A percentile compares a stretch with the other conserved stretches of the same genome.
These are phyloP conservation scores for Infundibulicybe gibba DNA, from an alignment of 768 basidiomycete species.

Conservation along the genomic window DNA sequence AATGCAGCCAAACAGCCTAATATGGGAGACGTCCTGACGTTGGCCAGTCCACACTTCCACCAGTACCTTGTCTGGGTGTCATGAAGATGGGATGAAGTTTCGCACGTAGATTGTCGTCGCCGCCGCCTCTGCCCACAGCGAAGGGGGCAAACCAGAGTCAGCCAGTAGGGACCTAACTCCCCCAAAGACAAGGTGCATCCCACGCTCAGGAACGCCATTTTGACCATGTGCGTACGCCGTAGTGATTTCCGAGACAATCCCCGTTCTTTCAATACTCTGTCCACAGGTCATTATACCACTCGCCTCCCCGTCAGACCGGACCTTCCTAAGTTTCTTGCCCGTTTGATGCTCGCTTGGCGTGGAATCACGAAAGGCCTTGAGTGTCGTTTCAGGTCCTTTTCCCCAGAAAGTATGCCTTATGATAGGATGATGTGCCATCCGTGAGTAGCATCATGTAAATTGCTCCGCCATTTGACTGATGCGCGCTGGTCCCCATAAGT, in stretches of 20 bases:
- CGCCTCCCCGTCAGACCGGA: conserved; percentile 21
- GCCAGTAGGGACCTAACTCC: conserved; percentile 12
- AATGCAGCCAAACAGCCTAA: conserved; percentile 22
- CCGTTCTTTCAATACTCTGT: conserved; percentile 9
- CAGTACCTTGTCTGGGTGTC: conserved; percentile 11
- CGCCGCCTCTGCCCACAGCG: conserved; percentile 14
- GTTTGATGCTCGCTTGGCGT: conserved; percentile 10
- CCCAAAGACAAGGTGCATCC: conserved; percentile 16
- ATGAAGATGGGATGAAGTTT: conserved; percentile 17
- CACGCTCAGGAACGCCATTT: conserved; percentile 21
- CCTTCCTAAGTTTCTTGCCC: conserved; percentile 4
- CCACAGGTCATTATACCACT: conserved; percentile 20
- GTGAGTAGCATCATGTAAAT: conserved; percentile 17
- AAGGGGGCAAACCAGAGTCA: conserved; percentile 12
- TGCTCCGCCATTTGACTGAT: conserved; percentile 7
- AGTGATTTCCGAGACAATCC: conserved; percentile 17
- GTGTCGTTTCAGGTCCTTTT: conserved; percentile 13
- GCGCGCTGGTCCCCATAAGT: conserved; percentile 18
- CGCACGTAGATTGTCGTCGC: conserved; percentile 14
- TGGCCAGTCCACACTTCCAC: conserved; percentile 10
- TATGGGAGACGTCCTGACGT: conserved; percentile 14
- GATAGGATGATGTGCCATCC: conserved; percentile 11
- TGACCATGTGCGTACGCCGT: conserved; percentile 19
- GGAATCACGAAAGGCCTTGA: conserved; percentile 12
- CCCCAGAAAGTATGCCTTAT: conserved; percentile 12